Evolutionary conservation across 179 eudicot genomes (phyloP), one percentile per base, ranked within the genome.

Genomic region (Patellifolia procumbens): DNA sequence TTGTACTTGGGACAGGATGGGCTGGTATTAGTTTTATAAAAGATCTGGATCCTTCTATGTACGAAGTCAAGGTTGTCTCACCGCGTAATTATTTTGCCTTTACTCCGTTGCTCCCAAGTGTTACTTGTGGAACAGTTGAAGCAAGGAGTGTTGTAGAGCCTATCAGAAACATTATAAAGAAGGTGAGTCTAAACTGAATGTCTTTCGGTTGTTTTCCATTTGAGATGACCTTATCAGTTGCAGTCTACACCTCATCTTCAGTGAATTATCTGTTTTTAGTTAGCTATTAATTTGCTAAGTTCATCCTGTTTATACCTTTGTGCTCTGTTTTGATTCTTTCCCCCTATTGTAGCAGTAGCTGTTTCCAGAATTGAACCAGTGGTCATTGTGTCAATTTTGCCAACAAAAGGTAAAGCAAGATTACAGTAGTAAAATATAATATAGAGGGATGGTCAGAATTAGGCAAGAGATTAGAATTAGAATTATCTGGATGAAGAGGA

Each of bases 1-100:
- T 91, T 72, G 94, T 93, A 34, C 91, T 91, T 68, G 98, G 98
- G 60, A 93, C 94, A 29, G 98, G 98, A 67, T 93, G 98, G 98
- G 98, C 89, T 37, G 94, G 92, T 53, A 85, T 85, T 32, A 91
- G 97, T 82, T 93, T 91, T 61, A 49, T 93, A 26, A 93, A 91
- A 73, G 88, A 87, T 79, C 83, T 93, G 39, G 89, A 91, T 77
- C 75, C 85, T 71, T 85, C 96, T 16, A 71, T 72, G 20, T 93
- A 90, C 48, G 96, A 91, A 71, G 91, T 93, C 78, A 88, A 91
- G 81, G 89, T 93, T 59, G 88, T 93, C 72, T 93, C 98, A 15
- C 98, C 98, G 31, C 84, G 98, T 37, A 93, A 93, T 68, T 92
- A 92, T 83, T 92, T 92, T 72, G 92, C 98, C 5, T 93, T 93